phyloP scores from a whole-genome alignment of 176 grass and related monocot species.

The Juncus effusus region DNA sequence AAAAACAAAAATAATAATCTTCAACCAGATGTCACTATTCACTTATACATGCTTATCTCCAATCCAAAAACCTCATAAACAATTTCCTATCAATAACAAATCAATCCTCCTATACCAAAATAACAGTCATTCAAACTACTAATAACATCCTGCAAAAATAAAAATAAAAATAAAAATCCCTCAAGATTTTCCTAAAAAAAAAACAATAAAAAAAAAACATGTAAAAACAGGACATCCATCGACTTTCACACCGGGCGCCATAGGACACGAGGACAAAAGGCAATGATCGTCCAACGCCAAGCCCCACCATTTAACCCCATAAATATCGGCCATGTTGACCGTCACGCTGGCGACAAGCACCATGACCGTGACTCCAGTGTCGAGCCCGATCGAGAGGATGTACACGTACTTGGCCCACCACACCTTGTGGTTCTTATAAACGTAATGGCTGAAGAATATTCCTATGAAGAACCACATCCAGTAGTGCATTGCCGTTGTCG shows the following conservation, averaged over 20 bases:
- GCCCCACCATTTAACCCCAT: slow-evolving; percentile 23
- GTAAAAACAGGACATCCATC: slow-evolving; percentile 15
- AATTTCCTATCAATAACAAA: too few species aligned
- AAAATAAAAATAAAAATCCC: too few species aligned
- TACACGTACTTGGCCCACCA: slow-evolving; percentile 26
- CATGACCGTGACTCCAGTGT: slow-evolving; percentile 5
- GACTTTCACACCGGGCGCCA: background rate
- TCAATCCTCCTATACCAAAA: too few species aligned
- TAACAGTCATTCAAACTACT: too few species aligned
- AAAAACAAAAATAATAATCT: too few species aligned
- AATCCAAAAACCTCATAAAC: too few species aligned
- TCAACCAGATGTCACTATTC: too few species aligned
- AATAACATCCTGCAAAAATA: too few species aligned
- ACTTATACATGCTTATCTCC: too few species aligned
- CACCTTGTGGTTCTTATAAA: slow-evolving; percentile 8
- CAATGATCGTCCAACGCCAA: slow-evolving; percentile 19
- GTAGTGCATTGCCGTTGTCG: background rate
- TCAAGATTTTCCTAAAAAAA: background rate
- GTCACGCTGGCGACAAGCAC: background rate
- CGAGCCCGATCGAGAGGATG: slow-evolving; percentile 10
- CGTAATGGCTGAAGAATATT: slow-evolving; percentile 3
- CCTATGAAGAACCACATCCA: background rate
- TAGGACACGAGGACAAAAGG: slow-evolving; percentile 8
- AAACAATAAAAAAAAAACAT: background rate
- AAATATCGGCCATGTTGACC: slow-evolving; percentile 10